Percentiles rank a stretch among this genome's conserved stretches.
Conservation (phyloP, 179 eudicot genomes). For the Corrigiola litoralis region DNA sequence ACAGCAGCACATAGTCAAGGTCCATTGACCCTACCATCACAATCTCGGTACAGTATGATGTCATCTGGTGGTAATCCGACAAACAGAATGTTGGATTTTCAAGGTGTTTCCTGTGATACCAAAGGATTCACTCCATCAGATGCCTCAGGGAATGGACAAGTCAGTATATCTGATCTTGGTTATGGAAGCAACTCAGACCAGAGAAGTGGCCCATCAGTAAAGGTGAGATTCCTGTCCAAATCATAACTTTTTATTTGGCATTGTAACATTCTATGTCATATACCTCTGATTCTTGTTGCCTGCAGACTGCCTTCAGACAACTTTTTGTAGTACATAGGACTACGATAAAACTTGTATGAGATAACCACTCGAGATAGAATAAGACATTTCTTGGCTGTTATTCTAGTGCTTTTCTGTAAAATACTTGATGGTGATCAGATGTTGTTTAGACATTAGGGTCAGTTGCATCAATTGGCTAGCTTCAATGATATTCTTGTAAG, state of each 20-base stretch:
- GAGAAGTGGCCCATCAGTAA: slow-evolving; percentile 19
- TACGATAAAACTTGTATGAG: too few species aligned
- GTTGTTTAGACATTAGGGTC: too few species aligned
- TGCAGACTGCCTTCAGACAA: too few species aligned
- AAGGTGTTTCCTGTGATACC: slow-evolving; percentile 20
- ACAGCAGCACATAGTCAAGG: slow-evolving; percentile 17
- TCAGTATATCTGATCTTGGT: slow-evolving; percentile 10
- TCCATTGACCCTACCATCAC: slow-evolving; percentile 26
- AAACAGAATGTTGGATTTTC: slow-evolving; percentile 23
- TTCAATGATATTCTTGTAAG: too few species aligned
- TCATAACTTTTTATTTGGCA: background rate
- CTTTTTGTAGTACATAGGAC: too few species aligned
- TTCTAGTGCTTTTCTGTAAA: too few species aligned
- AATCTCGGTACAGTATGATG: slow-evolving; percentile 24
- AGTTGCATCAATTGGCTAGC: too few species aligned
- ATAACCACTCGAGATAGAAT: too few species aligned
- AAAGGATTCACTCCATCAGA: slow-evolving; percentile 29
- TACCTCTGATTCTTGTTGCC: too few species aligned
- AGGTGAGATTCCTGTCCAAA: slow-evolving; percentile 40
- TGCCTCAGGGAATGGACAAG: slow-evolving; percentile 19
- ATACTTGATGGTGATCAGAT: too few species aligned
- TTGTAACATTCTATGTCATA: background rate
- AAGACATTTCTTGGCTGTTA: background rate
- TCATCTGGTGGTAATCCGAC: slow-evolving; percentile 26
- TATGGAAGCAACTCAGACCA: slow-evolving; percentile 18